Conservation (phyloP, 164 flowering plant genomes). For the Liquidambar formosana region DNA sequence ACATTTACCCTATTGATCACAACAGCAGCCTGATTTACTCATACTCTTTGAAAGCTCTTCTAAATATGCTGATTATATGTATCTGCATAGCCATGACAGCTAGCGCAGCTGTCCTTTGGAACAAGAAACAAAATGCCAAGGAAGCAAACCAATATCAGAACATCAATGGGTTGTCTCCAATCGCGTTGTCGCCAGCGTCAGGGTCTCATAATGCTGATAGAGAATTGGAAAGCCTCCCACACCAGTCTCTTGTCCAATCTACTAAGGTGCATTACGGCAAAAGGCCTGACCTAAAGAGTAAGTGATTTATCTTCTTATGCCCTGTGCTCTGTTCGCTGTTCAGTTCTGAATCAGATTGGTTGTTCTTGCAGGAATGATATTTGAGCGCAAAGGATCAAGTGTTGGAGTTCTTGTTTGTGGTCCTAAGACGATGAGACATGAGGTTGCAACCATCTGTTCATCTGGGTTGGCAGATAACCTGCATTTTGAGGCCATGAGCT, state of each 20-base stretch:
- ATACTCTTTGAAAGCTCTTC: constrained; percentile 22
- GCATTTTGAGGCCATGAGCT: constrained; percentile 62
- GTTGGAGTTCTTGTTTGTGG: constrained; percentile 60
- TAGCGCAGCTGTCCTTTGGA: constrained; percentile 51
- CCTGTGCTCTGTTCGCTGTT: too few species aligned
- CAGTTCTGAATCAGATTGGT: too few species aligned
- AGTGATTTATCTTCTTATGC: constrained; percentile 15
- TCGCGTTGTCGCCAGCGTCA: constrained; percentile 25
- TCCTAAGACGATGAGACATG: constrained; percentile 52
- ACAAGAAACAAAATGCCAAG: constrained; percentile 49
- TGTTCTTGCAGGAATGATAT: constrained; percentile 38
- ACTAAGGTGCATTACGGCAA: constrained; percentile 60
- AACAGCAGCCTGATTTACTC: constrained; percentile 45
- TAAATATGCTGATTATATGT: constrained; percentile 48
- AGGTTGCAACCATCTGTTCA: constrained; percentile 61
- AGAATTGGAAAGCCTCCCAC: constrained; percentile 69
- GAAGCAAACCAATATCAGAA: constrained; percentile 43
- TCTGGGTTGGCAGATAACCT: constrained; percentile 38
- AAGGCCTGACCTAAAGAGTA: constrained; percentile 74
- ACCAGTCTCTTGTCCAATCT: constrained; percentile 46
- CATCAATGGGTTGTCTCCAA: constrained; percentile 37
- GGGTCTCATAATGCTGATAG: constrained; percentile 31
- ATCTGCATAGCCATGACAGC: constrained; percentile 42
- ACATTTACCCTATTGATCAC: constrained; percentile 72
- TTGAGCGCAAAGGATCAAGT: constrained; percentile 34